phyloP scores from a whole-genome alignment of 257 asterid species.

The Eustoma russellianum region DNA sequence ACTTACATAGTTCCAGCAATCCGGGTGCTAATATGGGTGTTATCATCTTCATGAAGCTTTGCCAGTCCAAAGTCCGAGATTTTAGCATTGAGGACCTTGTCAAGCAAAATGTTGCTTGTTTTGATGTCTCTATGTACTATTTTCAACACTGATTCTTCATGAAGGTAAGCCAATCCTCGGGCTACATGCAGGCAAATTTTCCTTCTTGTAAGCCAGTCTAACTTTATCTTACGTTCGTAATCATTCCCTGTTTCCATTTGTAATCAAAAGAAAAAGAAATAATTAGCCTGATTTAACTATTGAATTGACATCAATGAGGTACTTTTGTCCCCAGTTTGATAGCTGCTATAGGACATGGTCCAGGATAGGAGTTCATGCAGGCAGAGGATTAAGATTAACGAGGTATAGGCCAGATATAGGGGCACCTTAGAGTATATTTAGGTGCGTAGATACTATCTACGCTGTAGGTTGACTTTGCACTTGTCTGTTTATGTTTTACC shows the following conservation, averaged over 20 bases:
- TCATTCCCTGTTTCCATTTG: constrained; percentile 39
- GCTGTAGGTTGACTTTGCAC: no score
- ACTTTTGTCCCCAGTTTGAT: constrained; percentile 2
- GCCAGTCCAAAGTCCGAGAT: constrained; percentile 94
- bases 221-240: constrained; percentile 26
- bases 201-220: constrained; percentile 76
- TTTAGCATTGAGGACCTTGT: constrained; percentile 67
- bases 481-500: no score
- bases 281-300: no score
- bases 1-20: constrained; percentile 94
- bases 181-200: constrained; percentile 77
- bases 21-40: constrained; percentile 77
- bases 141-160: constrained; percentile 74
- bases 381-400: no score
- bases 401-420: no score
- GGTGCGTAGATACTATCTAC: no score
- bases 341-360: not conserved
- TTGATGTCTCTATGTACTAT: constrained; percentile 92
- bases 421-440: no score
- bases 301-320: no score
- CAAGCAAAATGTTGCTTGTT: constrained; percentile 71
- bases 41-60: constrained; percentile 67
- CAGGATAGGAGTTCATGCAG: no score
- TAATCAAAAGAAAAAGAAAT: not conserved
- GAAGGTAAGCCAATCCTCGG: constrained; percentile 76